Percentiles rank a stretch among this genome's conserved stretches.
These are phyloP conservation scores for Cicer judaicum DNA, from an alignment of 306 rosid genomes.

Conservation along the genomic window DNA sequence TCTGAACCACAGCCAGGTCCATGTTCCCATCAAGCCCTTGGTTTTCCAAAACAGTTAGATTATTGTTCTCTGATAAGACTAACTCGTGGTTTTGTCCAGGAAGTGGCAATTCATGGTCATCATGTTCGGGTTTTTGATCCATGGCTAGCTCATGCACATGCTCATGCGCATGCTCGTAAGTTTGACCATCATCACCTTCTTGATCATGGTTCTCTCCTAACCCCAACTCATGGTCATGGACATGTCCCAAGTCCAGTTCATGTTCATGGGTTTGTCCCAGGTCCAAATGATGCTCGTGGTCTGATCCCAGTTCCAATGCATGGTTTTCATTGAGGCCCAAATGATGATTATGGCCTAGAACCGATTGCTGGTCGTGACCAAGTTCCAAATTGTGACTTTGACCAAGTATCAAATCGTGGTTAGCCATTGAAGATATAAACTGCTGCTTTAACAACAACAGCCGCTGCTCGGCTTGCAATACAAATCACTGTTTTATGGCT, in stretches of 20 bases:
- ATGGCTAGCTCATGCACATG: conserved; percentile 65
- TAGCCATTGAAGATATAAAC: conserved; percentile 63
- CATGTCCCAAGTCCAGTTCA: conserved; percentile 64
- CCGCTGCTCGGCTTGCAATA: conserved; percentile 42
- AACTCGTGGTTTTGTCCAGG: conserved; percentile 61
- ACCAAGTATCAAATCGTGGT: conserved; percentile 82
- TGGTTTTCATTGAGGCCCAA: conserved; percentile 68
- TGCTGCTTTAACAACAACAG: conserved; percentile 21
- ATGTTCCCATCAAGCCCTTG: conserved; percentile 75
- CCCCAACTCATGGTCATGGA: conserved; percentile 66
- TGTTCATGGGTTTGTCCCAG: conserved; percentile 66
- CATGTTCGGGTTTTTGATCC: conserved; percentile 77
- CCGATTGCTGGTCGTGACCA: conserved; percentile 78
- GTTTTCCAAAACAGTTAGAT: conserved; percentile 62
- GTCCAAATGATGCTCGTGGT: conserved; percentile 68
- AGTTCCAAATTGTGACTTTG: conserved; percentile 74
- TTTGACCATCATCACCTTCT: conserved; percentile 64
- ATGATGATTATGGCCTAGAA: conserved; percentile 70
- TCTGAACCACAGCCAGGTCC: conserved; percentile 63
- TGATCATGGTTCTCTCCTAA: conserved; percentile 65
- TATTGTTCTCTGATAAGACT: conserved; percentile 65
- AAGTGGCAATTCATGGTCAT: conserved; percentile 67
- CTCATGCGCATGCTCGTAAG: conserved; percentile 69
- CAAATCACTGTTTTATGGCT: conserved; percentile 38
- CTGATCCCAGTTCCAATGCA: conserved; percentile 67